phyloP scores from a whole-genome alignment of 2,329 filamentous ascomycete species.

The Penicillium polonicum region DNA sequence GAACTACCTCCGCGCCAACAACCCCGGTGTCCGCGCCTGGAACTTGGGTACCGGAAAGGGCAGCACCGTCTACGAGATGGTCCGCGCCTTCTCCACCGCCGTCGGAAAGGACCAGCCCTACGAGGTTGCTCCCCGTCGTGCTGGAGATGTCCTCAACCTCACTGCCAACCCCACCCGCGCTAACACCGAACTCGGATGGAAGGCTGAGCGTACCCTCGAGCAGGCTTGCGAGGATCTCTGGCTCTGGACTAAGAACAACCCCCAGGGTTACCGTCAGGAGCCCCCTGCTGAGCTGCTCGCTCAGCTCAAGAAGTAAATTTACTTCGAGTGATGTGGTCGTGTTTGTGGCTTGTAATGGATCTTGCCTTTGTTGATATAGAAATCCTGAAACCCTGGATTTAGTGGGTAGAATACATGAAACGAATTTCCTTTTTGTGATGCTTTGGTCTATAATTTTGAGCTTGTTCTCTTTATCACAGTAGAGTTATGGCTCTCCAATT shows the following conservation, averaged over 20 bases:
- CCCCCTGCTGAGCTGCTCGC: slow-evolving; percentile 81
- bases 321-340: background rate
- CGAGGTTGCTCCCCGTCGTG: slow-evolving; percentile 76
- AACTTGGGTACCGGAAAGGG: slow-evolving; percentile 93
- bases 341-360: background rate
- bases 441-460: slow-evolving; percentile 2
- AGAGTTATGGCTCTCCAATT: background rate
- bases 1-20: slow-evolving; percentile 55
- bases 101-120: slow-evolving; percentile 86
- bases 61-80: slow-evolving; percentile 95
- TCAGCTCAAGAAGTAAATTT: slow-evolving; percentile 39
- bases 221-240: slow-evolving; percentile 92
- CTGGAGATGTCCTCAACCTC: slow-evolving; percentile 89
- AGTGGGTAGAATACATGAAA: slow-evolving; percentile 33
- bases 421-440: slow-evolving; percentile 36
- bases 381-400: slow-evolving; percentile 4
- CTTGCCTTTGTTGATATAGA: slow-evolving; percentile 19
- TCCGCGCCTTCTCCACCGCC: slow-evolving; percentile 86
- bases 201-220: slow-evolving; percentile 85
- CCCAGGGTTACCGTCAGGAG: slow-evolving; percentile 87
- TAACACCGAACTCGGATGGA: slow-evolving; percentile 87
- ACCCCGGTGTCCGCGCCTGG: slow-evolving; percentile 89
- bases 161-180: slow-evolving; percentile 87
- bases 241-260: slow-evolving; percentile 97
- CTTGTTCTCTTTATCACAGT: background rate